A percentile compares a stretch with the other conserved stretches of the same genome.
Conservation (phyloP, 371 early-diverging fungal genomes). For the Mucor piriformis region DNA sequence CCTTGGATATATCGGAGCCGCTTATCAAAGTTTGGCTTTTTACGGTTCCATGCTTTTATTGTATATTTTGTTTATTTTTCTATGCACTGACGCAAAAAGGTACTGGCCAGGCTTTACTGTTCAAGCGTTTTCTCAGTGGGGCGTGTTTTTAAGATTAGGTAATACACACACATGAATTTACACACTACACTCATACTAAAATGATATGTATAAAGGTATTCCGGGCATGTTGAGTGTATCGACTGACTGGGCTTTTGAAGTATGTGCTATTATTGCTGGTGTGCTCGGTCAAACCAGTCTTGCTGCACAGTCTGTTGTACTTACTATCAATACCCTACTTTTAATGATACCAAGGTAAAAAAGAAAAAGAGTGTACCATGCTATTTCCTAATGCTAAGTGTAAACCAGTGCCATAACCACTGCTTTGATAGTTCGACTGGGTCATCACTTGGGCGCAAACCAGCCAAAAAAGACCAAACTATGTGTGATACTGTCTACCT, state of each 20-base stretch:
- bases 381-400: too few relatives aligned
- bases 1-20: slow-evolving; percentile 39
- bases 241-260: slow-evolving; percentile 55
- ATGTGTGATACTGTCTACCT: slow-evolving; percentile 26
- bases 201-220: slow-evolving; percentile 28
- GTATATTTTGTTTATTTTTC: slow-evolving; percentile 16
- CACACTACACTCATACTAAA: background rate
- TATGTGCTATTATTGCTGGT: slow-evolving; percentile 50
- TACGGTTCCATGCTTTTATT: slow-evolving; percentile 1
- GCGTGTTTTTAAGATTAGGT: slow-evolving; percentile 45
- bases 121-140: slow-evolving; percentile 38
- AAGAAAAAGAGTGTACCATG: background rate
- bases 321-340: slow-evolving; percentile 33
- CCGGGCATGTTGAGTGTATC: slow-evolving; percentile 53
- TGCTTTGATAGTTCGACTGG: slow-evolving; percentile 37
- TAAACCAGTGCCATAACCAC: slow-evolving; percentile 20
- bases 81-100: slow-evolving; percentile 20
- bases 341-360: slow-evolving; percentile 45
- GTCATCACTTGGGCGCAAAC: slow-evolving; percentile 46
- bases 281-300: slow-evolving; percentile 44
- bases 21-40: slow-evolving; percentile 19
- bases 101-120: slow-evolving; percentile 43
- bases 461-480: slow-evolving; percentile 26
- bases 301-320: slow-evolving; percentile 47
- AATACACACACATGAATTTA: background rate